Percentiles rank a stretch among this genome's conserved stretches.
phyloP scores from a whole-genome alignment of 2,329 filamentous ascomycete species.

The Ilyonectria robusta region DNA sequence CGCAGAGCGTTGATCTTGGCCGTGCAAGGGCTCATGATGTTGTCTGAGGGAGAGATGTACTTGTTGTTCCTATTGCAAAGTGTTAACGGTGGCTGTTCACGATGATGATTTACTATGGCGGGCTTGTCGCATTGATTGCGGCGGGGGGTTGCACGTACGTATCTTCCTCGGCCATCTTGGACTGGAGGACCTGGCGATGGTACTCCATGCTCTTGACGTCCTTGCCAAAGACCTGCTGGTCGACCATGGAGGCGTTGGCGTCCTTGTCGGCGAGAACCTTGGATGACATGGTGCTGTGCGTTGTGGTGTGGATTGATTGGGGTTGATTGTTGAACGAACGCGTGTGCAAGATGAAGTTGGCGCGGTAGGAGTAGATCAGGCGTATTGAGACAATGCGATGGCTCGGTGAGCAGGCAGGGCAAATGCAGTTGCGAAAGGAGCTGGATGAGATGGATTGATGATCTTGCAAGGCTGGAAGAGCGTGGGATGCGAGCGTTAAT shows the following conservation, averaged over 20 bases:
- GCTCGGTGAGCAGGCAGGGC: neutral
- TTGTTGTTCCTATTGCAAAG: conserved; percentile 57
- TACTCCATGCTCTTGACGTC: conserved; percentile 80
- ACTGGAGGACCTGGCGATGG: conserved; percentile 81
- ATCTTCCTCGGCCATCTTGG: conserved; percentile 75
- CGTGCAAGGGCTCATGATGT: conserved; percentile 89
- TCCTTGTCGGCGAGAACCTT: conserved; percentile 77
- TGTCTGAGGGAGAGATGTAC: conserved; percentile 89
- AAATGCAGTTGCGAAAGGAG: neutral
- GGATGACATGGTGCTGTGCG: conserved; percentile 63
- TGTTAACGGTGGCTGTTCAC: conserved; percentile 27
- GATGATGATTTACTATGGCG: no score
- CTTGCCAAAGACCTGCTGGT: conserved; percentile 54
- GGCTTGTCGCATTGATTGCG: neutral
- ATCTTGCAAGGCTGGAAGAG: neutral
- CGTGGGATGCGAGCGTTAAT: conserved; percentile 6
- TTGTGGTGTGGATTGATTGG: conserved; percentile 2
- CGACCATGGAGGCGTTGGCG: conserved; percentile 69
- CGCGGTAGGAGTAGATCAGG: neutral
- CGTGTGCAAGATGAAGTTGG: conserved; percentile 3
- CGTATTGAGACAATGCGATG: neutral
- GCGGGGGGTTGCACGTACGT: conserved; percentile 64
- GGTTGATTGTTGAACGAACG: neutral
- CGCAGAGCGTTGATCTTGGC: conserved; percentile 86
- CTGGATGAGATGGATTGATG: conserved; percentile 3